Base-by-base conservation (phyloP, 148 eudicot genomes). In the Nepenthes gracilis region DNA sequence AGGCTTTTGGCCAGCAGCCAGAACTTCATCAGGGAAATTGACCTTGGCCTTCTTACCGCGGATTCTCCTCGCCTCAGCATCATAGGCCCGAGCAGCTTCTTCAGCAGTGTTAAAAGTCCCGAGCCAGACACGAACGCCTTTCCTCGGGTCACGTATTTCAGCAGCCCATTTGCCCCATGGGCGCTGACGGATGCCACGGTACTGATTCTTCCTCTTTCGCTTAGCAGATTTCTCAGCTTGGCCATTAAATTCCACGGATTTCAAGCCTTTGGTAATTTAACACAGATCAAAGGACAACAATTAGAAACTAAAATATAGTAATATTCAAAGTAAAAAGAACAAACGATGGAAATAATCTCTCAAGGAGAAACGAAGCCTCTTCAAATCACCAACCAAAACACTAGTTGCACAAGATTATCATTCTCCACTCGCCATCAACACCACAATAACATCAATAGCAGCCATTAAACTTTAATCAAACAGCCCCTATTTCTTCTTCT, bases 121-220 rank as follows among this genome's bases (percentile, higher is more conserved):
- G 4, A 94, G 99, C 99, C 97, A 94, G n/a, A 86, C 99, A 2
- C 99, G 75, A 14, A 86, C 90, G 2, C 99, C 99, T 70, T 94
- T 94, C 52, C 85, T 74, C 2, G 97, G 99, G 61, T 94, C 99
- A 58, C 99, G 99, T 54, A 94, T 94, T 79, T 94, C 99, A 72
- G 99, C 99, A 48, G 99, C 99, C 99, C 99, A 94, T 68, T 94
- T 94, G 36, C 97, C 99, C 99, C 99, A 94, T 32, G 99, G 97
- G 48, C 99, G 97, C 54, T 89, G 97, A 23, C 99, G 80, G 65
- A 94, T 94, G 6, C 99, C 99, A 55, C 99, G 80, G 65, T 81
- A 94, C 66, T 89, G 87, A 60, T 85, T 86, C 84, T 94, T 89
- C 70, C 92, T 83, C 82, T 89, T 94, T 54, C 85, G 79, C 70